Conservation (phyloP, 2,329 filamentous ascomycete genomes). For the Scedosporium apiospermum region DNA sequence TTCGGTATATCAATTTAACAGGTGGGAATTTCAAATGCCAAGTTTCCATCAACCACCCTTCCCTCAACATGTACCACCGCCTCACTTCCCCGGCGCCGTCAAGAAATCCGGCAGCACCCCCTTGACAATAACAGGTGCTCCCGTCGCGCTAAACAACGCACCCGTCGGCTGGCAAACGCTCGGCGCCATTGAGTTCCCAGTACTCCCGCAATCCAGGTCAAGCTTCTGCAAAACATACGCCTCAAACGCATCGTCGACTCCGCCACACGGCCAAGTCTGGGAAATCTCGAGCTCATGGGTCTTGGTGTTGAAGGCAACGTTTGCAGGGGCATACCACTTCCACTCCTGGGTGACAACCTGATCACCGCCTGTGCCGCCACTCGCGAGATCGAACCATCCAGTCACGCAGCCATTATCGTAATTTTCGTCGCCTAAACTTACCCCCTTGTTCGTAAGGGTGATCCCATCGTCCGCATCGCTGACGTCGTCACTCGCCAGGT, state of each 20-base stretch:
- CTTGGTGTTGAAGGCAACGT: background rate
- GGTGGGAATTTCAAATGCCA: no score
- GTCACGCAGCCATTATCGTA: slow-evolving; percentile 1
- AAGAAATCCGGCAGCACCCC: background rate
- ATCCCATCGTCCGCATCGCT: background rate
- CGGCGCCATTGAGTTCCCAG: background rate
- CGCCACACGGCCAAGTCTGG: background rate
- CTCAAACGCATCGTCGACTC: background rate
- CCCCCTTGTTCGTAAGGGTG: background rate
- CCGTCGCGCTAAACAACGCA: background rate
- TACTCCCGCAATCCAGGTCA: background rate
- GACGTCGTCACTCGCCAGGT: background rate
- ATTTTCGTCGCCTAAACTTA: background rate
- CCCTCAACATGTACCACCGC: no score
- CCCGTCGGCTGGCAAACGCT: background rate
- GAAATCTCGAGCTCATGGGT: background rate
- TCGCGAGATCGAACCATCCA: background rate
- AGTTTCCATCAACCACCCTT: background rate
- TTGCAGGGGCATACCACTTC: background rate
- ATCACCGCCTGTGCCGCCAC: background rate
- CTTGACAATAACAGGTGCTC: background rate
- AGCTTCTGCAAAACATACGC: background rate
- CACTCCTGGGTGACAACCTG: background rate
- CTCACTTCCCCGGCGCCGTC: background rate
- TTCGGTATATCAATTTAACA: background rate